Evolutionary conservation across 208 protist genomes (phyloP), one percentile per base, ranked within the genome.

Genomic region (Acanthamoeba sp.): DNA sequence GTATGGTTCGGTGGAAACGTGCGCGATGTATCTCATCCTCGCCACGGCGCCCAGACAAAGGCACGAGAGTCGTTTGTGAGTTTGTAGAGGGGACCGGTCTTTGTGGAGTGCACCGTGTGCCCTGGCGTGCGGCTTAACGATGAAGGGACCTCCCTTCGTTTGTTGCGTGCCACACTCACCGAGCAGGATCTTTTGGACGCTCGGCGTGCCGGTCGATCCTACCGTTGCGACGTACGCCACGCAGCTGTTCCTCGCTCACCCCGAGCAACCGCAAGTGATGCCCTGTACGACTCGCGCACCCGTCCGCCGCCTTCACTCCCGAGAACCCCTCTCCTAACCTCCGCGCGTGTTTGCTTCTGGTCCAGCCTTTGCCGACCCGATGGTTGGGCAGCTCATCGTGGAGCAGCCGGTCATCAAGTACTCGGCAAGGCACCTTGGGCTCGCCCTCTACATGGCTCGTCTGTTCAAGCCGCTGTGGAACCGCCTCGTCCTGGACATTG

Each of bases 11-110:
- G 36, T 29, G 3, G 59, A 91, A n/a, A 55, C 55, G 3, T 91
- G 85, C 34, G 85, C 85, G 16, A 91, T 91, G 85, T 91, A 38
- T n/a, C 85, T 91, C 29, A 50, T 91, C 29, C 59, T 91, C n/a
- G 85, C 85, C 45, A 73, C 85, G 12, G 27, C 78, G n/a, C 29
- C 78, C 38, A 87, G 29, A n/a, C 40, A 32, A 24, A 24, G 78
- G 50, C 59, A 45, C 40, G 40, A 5, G n/a, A n/a, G n/a, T n/a
- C n/a, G n/a, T n/a, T n/a, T n/a, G n/a, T n/a, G n/a, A n/a, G n/a
- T n/a, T n/a, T n/a, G n/a, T n/a, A n/a, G n/a, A n/a, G n/a, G n/a
- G n/a, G n/a, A n/a, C n/a, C n/a, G n/a, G n/a, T n/a, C n/a, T n/a
- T n/a, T n/a, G n/a, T n/a, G n/a, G n/a, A n/a, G n/a, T n/a, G n/a